Base-by-base conservation (phyloP, 176 grass and related monocot species). In the Urochloa ruziziensis region DNA sequence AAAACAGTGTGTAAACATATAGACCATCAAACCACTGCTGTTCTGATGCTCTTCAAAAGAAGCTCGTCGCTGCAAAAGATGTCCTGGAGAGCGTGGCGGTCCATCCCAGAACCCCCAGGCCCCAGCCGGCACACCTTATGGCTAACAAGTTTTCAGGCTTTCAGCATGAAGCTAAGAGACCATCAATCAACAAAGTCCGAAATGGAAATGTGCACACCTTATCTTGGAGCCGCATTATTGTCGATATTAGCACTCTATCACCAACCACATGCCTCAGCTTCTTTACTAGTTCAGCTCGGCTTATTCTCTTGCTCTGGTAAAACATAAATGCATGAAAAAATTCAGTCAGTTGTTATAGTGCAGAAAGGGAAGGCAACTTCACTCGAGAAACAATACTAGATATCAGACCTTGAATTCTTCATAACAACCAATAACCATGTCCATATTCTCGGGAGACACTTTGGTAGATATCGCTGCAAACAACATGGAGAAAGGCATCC, bases 401-500 rank as follows among this genome's bases (percentile, higher is more conserved):
- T 62, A 66, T 46, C 33, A 74, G 64, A 99, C 96, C 96, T 99
- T 99, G 84, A 94, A 99, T 64, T 94, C 87, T 85, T 94, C 93
- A 69, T 99, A 99, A 82, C 92, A 85, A 87, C 74, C 80, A 75
- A 96, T 88, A 75, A 99, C 84, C 85, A 89, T 80, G 82, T 96
- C 93, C 96, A 99, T 99, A 79, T 86, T 89, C 62, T 90, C 85
- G 6, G 93, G 68, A 75, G 93, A 86, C 19, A 99, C 85, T 84
- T 94, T 99, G 1, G 93, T 99, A 44, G 96, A 99, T 83, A 99
- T 99, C 56, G 96, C 87, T 24, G 96, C 96, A 87, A 99, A 99
- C 61, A 99, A 73, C 96, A 99, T 96, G 62, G 96, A 99, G 62
- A 99, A 99, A 19, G 96, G 96, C 96, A 99, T 99, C 96, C 93